phyloP scores from a whole-genome alignment of 225 moss, liverwort and hornwort genomes.

The Marchantia paleacea region DNA sequence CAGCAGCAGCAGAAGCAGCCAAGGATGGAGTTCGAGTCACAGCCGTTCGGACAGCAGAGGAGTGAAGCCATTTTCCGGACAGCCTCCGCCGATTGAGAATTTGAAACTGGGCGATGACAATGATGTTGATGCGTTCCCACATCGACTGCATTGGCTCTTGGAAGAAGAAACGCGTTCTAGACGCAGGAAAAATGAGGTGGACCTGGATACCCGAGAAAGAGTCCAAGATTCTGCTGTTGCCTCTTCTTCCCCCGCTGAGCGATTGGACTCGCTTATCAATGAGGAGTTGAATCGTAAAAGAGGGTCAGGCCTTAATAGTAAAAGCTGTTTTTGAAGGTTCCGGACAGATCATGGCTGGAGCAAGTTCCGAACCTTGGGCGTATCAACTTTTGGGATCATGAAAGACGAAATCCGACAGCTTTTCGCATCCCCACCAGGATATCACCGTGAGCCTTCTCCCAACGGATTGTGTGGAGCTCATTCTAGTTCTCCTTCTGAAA shows the following conservation, averaged over 20 bases:
- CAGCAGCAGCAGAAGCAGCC: neutral
- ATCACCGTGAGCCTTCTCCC: too few relatives aligned
- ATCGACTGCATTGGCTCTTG: neutral
- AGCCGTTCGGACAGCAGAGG: too few relatives aligned
- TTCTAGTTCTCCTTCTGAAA: too few relatives aligned
- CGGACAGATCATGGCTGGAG: neutral
- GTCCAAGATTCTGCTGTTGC: neutral
- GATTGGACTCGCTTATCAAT: constrained; percentile 25
- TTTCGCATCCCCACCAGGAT: too few relatives aligned
- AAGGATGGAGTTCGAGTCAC: neutral
- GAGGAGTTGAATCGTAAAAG: constrained; percentile 26
- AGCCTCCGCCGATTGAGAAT: too few relatives aligned
- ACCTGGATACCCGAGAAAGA: neutral
- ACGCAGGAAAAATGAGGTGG: neutral
- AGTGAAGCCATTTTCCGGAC: too few relatives aligned
- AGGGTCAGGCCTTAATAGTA: neutral
- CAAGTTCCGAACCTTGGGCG: neutral
- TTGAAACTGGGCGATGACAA: neutral
- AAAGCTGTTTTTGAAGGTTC: neutral
- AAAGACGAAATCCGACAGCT: too few relatives aligned
- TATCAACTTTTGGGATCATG: too few relatives aligned
- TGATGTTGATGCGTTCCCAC: neutral
- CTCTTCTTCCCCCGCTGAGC: neutral
- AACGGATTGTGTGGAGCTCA: too few relatives aligned
- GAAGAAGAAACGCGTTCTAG: neutral